Evolutionary conservation across 495 filamentous ascomycete species (phyloP).

Genomic region (Bryoglossum gracile): DNA sequence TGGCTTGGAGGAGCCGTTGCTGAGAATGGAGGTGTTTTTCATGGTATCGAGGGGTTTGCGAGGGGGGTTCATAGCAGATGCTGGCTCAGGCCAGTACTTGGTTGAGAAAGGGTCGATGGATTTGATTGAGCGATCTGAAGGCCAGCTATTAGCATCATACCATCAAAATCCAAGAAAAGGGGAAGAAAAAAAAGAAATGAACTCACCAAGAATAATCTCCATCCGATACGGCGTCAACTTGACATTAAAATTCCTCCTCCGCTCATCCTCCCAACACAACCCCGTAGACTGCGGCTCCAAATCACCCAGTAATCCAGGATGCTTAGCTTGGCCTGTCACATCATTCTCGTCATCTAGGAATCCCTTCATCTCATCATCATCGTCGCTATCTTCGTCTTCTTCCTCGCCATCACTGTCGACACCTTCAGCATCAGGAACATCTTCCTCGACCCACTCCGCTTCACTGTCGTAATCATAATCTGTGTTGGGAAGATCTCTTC

Average conservation of each 20-base stretch:
- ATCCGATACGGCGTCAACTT: conserved; percentile 53
- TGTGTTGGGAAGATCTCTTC: conserved; percentile 53
- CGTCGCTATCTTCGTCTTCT: conserved; percentile 52
- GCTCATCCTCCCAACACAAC: conserved; percentile 68
- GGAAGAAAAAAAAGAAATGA: neutral
- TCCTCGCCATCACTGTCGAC: conserved; percentile 76
- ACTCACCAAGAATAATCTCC: conserved; percentile 64
- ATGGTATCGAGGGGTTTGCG: conserved; percentile 30
- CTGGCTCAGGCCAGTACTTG: conserved; percentile 61
- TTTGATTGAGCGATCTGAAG: conserved; percentile 32
- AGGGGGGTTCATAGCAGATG: conserved; percentile 30
- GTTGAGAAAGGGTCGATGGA: conserved; percentile 83
- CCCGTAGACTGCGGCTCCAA: conserved; percentile 66
- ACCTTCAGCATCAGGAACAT: conserved; percentile 66
- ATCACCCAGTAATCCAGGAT: conserved; percentile 47
- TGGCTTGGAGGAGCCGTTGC: conserved; percentile 9
- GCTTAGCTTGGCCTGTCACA: conserved; percentile 30
- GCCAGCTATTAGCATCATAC: too few species aligned
- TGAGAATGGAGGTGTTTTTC: conserved; percentile 14
- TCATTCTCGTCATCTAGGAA: conserved; percentile 69
- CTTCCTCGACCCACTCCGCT: conserved; percentile 85
- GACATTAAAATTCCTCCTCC: conserved; percentile 33
- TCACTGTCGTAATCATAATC: conserved; percentile 97
- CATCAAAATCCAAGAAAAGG: too few species aligned
- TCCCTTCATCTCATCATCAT: conserved; percentile 51